Evolutionary conservation across 768 basidiomycete genomes (phyloP).

Genomic region (Suillus fuscotomentosus): DNA sequence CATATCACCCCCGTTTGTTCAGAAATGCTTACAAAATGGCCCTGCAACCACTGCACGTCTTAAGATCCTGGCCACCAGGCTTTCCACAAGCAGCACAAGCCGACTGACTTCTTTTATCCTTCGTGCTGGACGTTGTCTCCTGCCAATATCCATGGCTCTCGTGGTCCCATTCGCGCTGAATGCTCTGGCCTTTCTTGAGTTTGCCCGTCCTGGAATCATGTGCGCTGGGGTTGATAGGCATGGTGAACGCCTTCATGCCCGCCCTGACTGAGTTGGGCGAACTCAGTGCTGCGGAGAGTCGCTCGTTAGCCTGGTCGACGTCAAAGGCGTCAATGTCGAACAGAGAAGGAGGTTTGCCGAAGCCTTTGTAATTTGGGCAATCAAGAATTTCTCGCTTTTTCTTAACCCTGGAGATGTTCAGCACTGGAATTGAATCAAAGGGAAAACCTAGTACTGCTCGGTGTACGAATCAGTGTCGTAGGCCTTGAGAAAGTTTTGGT

Average conservation of each 20-base stretch:
- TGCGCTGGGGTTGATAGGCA: slow-evolving; percentile 17
- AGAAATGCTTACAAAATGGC: slow-evolving; percentile 16
- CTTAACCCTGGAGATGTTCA: slow-evolving; percentile 8
- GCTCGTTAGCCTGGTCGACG: slow-evolving; percentile 18
- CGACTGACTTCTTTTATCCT: slow-evolving; percentile 22
- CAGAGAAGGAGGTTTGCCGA: slow-evolving; percentile 23
- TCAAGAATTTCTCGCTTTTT: slow-evolving; percentile 30
- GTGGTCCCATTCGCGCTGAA: slow-evolving; percentile 14
- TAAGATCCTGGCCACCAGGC: slow-evolving; percentile 24
- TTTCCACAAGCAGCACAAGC: slow-evolving; percentile 31
- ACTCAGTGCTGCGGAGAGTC: slow-evolving; percentile 23
- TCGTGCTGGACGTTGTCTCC: slow-evolving; percentile 22
- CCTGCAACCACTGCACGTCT: slow-evolving; percentile 27
- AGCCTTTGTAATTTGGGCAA: slow-evolving; percentile 28
- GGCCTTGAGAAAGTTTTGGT: slow-evolving; percentile 20
- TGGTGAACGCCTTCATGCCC: slow-evolving; percentile 26
- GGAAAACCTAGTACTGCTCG: slow-evolving; percentile 14
- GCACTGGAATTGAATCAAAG: not conserved
- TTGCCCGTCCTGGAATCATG: slow-evolving; percentile 5
- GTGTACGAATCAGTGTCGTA: slow-evolving; percentile 18
- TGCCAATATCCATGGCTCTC: slow-evolving; percentile 25
- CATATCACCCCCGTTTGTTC: slow-evolving; percentile 11
- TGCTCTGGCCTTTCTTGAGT: slow-evolving; percentile 7
- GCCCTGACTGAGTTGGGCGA: slow-evolving; percentile 26
- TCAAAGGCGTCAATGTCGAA: slow-evolving; percentile 26